Evolutionary conservation across 2,329 filamentous ascomycete genomes (phyloP), one percentile per base, ranked within the genome.

Genomic region (Cytospora piceae): DNA sequence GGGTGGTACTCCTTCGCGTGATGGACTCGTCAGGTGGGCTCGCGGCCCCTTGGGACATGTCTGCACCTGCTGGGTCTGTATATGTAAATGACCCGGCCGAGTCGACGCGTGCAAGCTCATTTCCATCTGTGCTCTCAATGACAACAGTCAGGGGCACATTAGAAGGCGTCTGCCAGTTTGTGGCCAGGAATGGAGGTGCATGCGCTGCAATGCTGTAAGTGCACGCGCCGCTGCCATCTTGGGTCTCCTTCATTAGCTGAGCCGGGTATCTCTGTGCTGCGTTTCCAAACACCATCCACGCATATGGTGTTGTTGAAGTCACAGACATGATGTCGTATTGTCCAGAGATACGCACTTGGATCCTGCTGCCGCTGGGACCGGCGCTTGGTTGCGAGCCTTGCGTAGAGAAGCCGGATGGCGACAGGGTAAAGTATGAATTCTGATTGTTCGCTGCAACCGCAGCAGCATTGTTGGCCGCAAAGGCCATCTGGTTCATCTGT

Each of bases 221-320:
- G 74, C 86, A 91, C 63, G 78, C 80, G 24, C 86, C 85, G 70
- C 85, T 79, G 62, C 75, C 78, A 68, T 88, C 85, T 78, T 81
- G 86, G 70, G 77, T 82, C 74, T 80, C 79, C 74, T 89, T 89
- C 55, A 86, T 83, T 29, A 93, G 82, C 64, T 88, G 84, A 65
- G 88, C 88, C 63, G 86, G 82, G 76, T 88, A 90, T 75, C 89
- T 88, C 72, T 90, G 87, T n/a, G 57, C 58, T 11, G 66, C 63
- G 27, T 85, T 83, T n/a, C 92, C 93, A 77, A 97, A 96, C 56
- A 89, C 85, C 63, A 97, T 77, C 69, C 80, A 89, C 72, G 92
- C 88, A 59, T 82, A 82, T 2, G 84, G 80, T 63, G 80, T 73
- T 52, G 81, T 83, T 66, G 82, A 83, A 37, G 82, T 84, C 76